phyloP scores from a whole-genome alignment of 2,329 filamentous ascomycete genomes.

The Raffaelea deltoideospora region DNA sequence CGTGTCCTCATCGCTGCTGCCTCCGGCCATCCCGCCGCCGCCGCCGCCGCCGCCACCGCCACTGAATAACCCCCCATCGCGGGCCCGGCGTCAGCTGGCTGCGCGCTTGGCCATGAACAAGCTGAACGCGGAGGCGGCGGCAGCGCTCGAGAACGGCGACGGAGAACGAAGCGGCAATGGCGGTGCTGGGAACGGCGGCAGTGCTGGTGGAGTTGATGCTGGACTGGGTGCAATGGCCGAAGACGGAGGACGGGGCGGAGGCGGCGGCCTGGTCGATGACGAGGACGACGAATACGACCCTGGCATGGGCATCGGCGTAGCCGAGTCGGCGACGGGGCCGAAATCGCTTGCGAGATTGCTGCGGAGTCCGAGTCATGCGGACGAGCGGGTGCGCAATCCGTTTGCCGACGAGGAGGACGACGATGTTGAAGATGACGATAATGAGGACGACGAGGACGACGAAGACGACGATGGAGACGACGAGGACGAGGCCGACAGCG shows the following conservation, averaged over 20 bases:
- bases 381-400: conserved; percentile 28
- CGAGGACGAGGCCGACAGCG: conserved; percentile 17
- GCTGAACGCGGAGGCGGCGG: conserved; percentile 31
- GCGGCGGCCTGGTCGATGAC: background rate
- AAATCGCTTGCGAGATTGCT: conserved; percentile 4
- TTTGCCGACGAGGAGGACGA: conserved; percentile 43
- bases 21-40: conserved; percentile 43
- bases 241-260: too few relatives aligned
- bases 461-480: conserved; percentile 18
- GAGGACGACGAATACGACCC: background rate
- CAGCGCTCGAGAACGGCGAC: conserved; percentile 25
- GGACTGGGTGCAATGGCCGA: too few relatives aligned
- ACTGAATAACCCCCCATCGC: conserved; percentile 71
- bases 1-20: conserved; percentile 32
- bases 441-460: conserved; percentile 33
- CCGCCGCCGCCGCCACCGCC: conserved; percentile 54
- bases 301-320: background rate
- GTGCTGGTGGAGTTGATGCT: too few relatives aligned
- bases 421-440: conserved; percentile 30
- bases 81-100: conserved; percentile 81
- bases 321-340: background rate
- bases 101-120: conserved; percentile 67
- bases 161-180: conserved; percentile 11
- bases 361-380: conserved; percentile 5
- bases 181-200: background rate